Evolutionary conservation across 345 rosid genomes (phyloP).

Genomic region (Eucalyptus pumila): DNA sequence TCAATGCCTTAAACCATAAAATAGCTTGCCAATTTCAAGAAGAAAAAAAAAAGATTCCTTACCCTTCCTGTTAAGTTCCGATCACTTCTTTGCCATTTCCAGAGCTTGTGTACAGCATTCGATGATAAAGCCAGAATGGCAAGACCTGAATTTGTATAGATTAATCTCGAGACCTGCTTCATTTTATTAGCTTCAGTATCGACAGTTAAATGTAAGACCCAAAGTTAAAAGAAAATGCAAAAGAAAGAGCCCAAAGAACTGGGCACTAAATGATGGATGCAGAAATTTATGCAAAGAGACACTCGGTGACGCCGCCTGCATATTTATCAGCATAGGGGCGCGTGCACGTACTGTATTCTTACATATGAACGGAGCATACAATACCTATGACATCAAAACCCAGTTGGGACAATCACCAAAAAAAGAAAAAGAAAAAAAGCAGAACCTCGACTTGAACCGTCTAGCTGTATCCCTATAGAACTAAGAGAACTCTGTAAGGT

Average conservation of each 20-base stretch:
- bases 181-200: not conserved
- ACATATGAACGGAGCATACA: too few relatives aligned
- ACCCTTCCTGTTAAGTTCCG: conserved; percentile 40
- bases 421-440: too few relatives aligned
- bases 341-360: too few relatives aligned
- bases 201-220: not conserved
- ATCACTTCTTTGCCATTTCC: conserved; percentile 80
- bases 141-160: conserved; percentile 25
- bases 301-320: not conserved
- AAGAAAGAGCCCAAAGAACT: not conserved
- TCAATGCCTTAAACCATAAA: not conserved
- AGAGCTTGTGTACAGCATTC: conserved; percentile 79
- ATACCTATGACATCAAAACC: too few relatives aligned
- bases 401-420: too few relatives aligned
- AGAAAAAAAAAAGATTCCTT: not conserved
- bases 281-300: not conserved
- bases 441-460: not conserved
- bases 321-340: not conserved
- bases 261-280: not conserved
- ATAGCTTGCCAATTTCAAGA: not conserved
- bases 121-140: conserved; percentile 65
- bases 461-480: not conserved
- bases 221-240: not conserved
- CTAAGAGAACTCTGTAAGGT: not conserved
- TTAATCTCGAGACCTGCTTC: conserved; percentile 57